Base-by-base conservation (phyloP, 441 rosid genomes). In the Biscutella laevigata region DNA sequence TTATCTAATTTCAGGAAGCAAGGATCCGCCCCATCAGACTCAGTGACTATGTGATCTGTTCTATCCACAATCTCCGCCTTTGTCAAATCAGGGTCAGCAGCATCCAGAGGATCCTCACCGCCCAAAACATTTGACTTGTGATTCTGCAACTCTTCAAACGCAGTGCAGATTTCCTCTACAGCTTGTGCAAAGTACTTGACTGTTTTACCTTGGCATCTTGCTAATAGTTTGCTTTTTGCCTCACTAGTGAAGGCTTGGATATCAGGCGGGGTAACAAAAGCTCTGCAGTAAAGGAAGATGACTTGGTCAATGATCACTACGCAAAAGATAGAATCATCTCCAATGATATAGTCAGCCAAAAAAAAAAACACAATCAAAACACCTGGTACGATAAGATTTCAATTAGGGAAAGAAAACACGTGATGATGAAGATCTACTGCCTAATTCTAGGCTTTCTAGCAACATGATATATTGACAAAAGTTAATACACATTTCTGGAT, bases 201-300 rank as follows among this genome's bases (percentile, higher is more conserved):
- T 34, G 84, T 70, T 78, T 84, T 89, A 62, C 81, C 79, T 63
- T 81, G 83, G 70, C 86, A 80, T 59, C 81, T 74, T 59, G 77
- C 80, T 9, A 68, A 64, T 70, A 94, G 68, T 64, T 85, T 89
- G 69, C 44, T 74, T 86, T 84, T 89, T 21, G 84, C 66, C 65
- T 94, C 96, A 70, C 69, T 71, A 61, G 82, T 89, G 65, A 94
- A 94, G 37, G 76, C 77, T 72, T 84, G 94, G 36, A 89, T 84
- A 80, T 94, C 95, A 55, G 67, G 71, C 3, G 95, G 84, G 7
- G 89, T 79, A 74, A 94, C 91, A 74, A 84, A 94, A 66, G 88
- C 99, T 70, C 99, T 94, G 94, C 69, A 66, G 41, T 53, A 11
- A 63, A 45, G 32, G 33, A 66, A 32, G 33, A 30, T 43, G 44